Evolutionary conservation across 2,329 filamentous ascomycete species (phyloP), one percentile per base, ranked within the genome.

Genomic region (Fonsecaea erecta): DNA sequence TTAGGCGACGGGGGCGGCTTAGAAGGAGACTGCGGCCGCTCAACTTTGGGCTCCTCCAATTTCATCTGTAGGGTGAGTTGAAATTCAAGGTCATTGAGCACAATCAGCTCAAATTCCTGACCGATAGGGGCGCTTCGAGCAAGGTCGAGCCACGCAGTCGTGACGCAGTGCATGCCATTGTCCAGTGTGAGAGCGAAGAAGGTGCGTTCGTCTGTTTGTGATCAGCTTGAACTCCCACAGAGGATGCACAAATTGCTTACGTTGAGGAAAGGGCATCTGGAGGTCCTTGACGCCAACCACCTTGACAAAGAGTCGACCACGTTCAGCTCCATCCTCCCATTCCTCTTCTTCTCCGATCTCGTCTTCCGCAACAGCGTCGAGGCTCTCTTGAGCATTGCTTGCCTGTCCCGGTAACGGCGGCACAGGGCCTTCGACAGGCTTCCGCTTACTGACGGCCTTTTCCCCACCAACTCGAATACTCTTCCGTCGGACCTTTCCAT

Each of bases 161-260:
- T 99, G 16, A 99, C 95, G 74, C 95, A 99, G 77, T 99, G 95
- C 1, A 99, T 87, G 28, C 95, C 95, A 70, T 99, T 99, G 78
- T 99, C 95, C n/a, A 99, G 85, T 0, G 95, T 99, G 11, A 99
- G 85, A 72, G 94, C 93, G 80, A 99, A 99, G 85, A 92, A 95
- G 2, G 92, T 92, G 61, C 92, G 89, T 78, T 98, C 93, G 74
- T 90, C 92, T 95, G 70, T 7, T 55, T 52, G 5, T 3, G 54
- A 46, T 70, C 79, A 72, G 79, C 73, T 46, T 52, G 28, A 34
- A 52, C 5, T 7, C 56, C 54, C 11, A 24, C 28, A n/a, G 28
- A 43, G 60, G 12, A 11, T 12, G 34, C n/a, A 26, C n/a, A 18
- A n/a, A 43, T 32, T 35, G 76, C 90, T 84, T 85, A 95, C 92